Evolutionary conservation across 176 grass and related monocot species (phyloP).

Genomic region (Oryza rufipogon): DNA sequence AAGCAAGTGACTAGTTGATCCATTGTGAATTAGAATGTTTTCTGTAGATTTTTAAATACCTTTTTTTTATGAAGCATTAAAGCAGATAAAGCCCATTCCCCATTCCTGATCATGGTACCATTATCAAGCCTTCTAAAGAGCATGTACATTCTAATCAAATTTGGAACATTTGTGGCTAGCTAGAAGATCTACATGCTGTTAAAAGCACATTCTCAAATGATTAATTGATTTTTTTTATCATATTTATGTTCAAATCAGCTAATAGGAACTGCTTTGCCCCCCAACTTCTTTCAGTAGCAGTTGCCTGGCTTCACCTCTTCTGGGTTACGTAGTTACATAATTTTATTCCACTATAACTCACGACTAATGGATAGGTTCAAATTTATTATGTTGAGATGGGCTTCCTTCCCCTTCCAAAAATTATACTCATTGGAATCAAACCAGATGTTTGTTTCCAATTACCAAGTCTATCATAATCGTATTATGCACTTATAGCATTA

Average conservation of each 20-base stretch:
- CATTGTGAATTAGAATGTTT: background rate
- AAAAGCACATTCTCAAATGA: background rate
- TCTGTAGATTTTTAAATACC: background rate
- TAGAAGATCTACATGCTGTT: background rate
- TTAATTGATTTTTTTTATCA: background rate
- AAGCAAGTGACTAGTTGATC: background rate
- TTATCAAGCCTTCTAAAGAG: background rate
- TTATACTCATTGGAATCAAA: background rate
- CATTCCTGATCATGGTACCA: background rate
- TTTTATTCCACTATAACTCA: background rate
- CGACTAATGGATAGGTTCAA: conserved; percentile 6
- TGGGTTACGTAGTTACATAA: background rate
- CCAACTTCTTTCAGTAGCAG: background rate
- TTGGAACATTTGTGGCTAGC: background rate
- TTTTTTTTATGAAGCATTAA: background rate
- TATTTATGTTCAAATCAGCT: background rate
- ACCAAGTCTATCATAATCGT: background rate
- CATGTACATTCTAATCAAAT: background rate
- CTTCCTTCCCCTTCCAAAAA: background rate
- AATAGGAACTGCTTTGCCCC: background rate
- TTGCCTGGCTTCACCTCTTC: background rate
- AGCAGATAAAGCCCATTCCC: background rate
- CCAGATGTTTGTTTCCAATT: background rate
- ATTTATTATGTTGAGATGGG: background rate
- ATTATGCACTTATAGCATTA: background rate